Conservation (phyloP, 1,139 yeast species). For the Saccharomyces pastorianus region DNA sequence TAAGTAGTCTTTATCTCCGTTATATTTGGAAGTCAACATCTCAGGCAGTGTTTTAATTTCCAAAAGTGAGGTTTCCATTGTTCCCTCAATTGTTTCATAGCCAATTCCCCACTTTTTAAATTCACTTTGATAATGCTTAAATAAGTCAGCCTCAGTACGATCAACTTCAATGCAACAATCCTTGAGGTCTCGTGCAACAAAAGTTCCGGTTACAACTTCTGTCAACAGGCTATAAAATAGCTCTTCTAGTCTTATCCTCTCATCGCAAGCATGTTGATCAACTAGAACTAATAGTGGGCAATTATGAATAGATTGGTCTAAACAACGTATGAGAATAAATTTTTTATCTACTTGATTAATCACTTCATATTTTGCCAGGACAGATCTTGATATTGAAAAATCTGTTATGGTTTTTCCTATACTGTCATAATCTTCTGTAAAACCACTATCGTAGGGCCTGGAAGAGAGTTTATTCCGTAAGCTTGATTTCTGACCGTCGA, state of each 20-base stretch:
- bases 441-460: neutral
- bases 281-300: slow-evolving; percentile 34
- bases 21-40: slow-evolving; percentile 32
- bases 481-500: neutral
- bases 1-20: slow-evolving; percentile 28
- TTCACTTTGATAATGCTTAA: slow-evolving; percentile 30
- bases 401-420: slow-evolving; percentile 42
- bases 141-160: slow-evolving; percentile 30
- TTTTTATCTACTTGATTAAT: slow-evolving; percentile 51
- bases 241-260: slow-evolving; percentile 51
- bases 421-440: slow-evolving; percentile 29
- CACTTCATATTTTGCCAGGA: slow-evolving; percentile 23
- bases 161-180: slow-evolving; percentile 21
- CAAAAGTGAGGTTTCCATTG: slow-evolving; percentile 2
- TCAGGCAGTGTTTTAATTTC: slow-evolving; percentile 38
- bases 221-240: slow-evolving; percentile 31
- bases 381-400: slow-evolving; percentile 36
- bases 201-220: slow-evolving; percentile 9
- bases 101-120: slow-evolving; percentile 42
- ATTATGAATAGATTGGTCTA: neutral
- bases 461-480: neutral
- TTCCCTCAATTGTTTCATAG: slow-evolving; percentile 15
- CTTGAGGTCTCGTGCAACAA: slow-evolving; percentile 5
- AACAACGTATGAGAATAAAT: slow-evolving; percentile 41
- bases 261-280: slow-evolving; percentile 81